Base-by-base conservation (phyloP, 2,329 filamentous ascomycete genomes). In the Monosporascus sp. region DNA sequence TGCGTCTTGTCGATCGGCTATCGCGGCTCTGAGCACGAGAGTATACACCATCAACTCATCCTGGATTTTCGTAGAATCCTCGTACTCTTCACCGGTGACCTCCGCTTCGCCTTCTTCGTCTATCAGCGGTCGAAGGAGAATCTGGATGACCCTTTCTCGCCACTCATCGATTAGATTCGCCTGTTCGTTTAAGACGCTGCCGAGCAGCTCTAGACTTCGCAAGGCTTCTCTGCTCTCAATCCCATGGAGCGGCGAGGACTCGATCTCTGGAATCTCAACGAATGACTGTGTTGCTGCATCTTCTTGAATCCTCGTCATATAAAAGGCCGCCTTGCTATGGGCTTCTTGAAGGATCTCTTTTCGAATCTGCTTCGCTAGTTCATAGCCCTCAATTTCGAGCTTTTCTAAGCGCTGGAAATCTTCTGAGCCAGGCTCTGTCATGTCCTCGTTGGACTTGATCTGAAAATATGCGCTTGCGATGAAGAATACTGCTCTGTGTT, bases 31-130 rank as follows among this genome's bases (percentile, higher is more conserved):
- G 27, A 97, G 75, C 8, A 83, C 85, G 65, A 91, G 85, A 54
- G 96, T 87, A 64, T 95, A 96, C 7, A 89, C 89, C 70, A 93
- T 89, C 43, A 97, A 81, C 65, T 95, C 85, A 56, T 97, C 93
- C 70, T 97, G 93, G 46, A 87, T 81, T 67, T 89, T 89, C 0
- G 91, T 90, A 0, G 93, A 96, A 35, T 89, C 83, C 60, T 90
- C 88, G 57, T 96, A 94, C 67, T 97, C 94, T 54, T 97, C 87
- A 24, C 94, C 94, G 11, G 90, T 93, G 2, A 85, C 80, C 54
- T 96, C 90, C 9, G 80, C 71, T 17, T 75, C 75, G 1, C 84
- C 83, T 41, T 96, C 90, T 64, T 94, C 85, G 61, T 97, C 94
- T 18, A 97, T 83, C 2, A 97, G 77, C 0, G 89, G 84, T 55